These are phyloP conservation scores for Noccaea caerulescens DNA, from an alignment of 345 rosid species.

Conservation along the genomic window DNA sequence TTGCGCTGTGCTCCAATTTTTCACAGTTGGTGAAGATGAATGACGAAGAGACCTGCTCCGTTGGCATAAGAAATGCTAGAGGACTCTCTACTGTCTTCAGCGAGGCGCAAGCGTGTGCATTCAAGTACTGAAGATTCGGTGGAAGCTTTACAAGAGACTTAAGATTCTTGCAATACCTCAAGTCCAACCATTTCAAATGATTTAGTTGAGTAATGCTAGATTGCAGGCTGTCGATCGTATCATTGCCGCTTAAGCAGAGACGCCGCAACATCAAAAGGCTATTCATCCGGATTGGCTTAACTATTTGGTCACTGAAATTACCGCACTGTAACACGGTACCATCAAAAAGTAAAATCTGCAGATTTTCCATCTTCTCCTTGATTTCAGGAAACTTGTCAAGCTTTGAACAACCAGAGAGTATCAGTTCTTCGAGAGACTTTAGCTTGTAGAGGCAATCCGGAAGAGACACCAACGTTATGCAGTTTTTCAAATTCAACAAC, in stretches of 20 bases:
- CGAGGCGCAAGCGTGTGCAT: constrained; percentile 15
- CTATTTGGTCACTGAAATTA: neutral
- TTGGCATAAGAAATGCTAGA: neutral
- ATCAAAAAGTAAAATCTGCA: constrained; percentile 24
- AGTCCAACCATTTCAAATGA: constrained; percentile 21
- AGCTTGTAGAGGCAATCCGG: constrained; percentile 14
- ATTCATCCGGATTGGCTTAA: neutral
- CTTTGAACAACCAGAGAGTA: constrained; percentile 25
- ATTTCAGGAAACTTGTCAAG: neutral
- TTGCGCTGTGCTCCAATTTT: constrained; percentile 2
- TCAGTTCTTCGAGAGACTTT: constrained; percentile 22
- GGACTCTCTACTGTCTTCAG: constrained; percentile 10
- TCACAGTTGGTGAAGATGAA: constrained; percentile 29
- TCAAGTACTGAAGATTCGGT: constrained; percentile 25
- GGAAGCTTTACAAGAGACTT: constrained; percentile 13
- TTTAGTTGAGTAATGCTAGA: constrained; percentile 14
- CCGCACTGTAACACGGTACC: neutral
- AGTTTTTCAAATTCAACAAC: constrained; percentile 13
- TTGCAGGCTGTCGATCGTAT: neutral
- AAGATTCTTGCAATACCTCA: constrained; percentile 33
- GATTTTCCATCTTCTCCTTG: constrained; percentile 1
- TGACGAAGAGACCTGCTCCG: neutral
- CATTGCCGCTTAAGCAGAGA: constrained; percentile 22
- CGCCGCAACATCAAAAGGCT: neutral
- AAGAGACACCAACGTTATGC: constrained; percentile 1